Conservation (phyloP, 192 early-diverging fungal species). For the Entomortierella beljakovae region DNA sequence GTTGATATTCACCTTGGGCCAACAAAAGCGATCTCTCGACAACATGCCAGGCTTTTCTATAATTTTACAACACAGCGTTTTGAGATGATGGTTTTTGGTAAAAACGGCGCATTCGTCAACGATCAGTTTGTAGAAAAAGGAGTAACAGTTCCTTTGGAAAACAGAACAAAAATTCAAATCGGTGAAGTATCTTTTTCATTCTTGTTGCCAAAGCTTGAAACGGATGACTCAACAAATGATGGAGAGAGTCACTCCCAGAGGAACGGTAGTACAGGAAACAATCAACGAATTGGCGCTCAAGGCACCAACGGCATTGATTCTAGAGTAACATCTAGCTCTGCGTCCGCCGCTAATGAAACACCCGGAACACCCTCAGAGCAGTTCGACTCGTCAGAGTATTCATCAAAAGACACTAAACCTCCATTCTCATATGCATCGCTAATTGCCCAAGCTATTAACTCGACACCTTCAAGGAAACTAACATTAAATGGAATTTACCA, state of each 20-base stretch:
- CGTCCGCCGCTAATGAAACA: conserved; percentile 1
- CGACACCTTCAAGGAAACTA: conserved; percentile 71
- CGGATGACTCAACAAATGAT: conserved; percentile 32
- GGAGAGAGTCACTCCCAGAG: conserved; percentile 1
- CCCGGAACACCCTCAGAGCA: conserved; percentile 15
- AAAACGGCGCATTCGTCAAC: conserved; percentile 91
- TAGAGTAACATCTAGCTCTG: background rate
- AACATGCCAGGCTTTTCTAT: conserved; percentile 87
- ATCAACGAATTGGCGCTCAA: background rate
- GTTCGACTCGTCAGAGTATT: conserved; percentile 35
- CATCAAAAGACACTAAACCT: conserved; percentile 70
- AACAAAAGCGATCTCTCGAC: conserved; percentile 85
- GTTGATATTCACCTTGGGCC: conserved; percentile 89
- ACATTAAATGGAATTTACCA: conserved; percentile 90
- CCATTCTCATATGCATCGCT: conserved; percentile 85
- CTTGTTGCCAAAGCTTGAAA: conserved; percentile 71
- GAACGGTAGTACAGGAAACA: background rate
- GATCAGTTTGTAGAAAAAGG: conserved; percentile 79
- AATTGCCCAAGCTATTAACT: conserved; percentile 85
- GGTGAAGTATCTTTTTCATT: conserved; percentile 86
- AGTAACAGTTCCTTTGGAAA: conserved; percentile 68
- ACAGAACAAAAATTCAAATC: conserved; percentile 83
- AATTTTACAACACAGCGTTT: conserved; percentile 84
- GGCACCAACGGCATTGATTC: background rate
- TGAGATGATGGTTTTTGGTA: conserved; percentile 87